Evolutionary conservation across 805 yeast species (phyloP).

Genomic region (Candida dendrica): DNA sequence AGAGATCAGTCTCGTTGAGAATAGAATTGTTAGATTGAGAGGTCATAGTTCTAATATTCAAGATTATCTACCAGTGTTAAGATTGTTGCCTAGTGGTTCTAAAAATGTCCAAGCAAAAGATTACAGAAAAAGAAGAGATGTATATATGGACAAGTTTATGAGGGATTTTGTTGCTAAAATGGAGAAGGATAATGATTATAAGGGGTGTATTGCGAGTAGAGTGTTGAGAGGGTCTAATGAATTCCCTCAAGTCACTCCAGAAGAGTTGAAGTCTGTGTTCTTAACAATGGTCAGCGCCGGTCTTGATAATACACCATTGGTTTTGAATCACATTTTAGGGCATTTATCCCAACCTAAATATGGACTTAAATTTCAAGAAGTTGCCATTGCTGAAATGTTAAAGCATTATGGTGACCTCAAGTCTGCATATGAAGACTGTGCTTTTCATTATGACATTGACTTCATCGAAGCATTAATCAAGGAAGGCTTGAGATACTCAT

Average conservation of each 20-base stretch:
- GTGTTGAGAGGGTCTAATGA: constrained; percentile 10
- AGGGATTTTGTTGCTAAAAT: constrained; percentile 21
- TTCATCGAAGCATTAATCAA: constrained; percentile 51
- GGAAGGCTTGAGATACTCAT: constrained; percentile 55
- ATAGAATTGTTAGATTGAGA: constrained; percentile 45
- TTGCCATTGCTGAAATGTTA: constrained; percentile 35
- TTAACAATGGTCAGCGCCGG: constrained; percentile 78
- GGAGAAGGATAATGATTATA: constrained; percentile 19
- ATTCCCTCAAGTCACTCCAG: constrained; percentile 19
- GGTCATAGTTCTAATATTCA: constrained; percentile 49
- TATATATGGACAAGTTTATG: constrained; percentile 36
- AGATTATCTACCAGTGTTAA: constrained; percentile 45
- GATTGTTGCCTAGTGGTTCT: constrained; percentile 22
- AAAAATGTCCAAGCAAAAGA: constrained; percentile 19
- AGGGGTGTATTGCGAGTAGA: constrained; percentile 28
- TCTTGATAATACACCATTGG: constrained; percentile 62
- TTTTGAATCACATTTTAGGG: constrained; percentile 52
- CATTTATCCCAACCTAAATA: constrained; percentile 40
- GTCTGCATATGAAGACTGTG: constrained; percentile 28
- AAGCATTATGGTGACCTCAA: constrained; percentile 23
- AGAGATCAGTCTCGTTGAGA: constrained; percentile 50
- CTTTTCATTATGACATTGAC: constrained; percentile 30
- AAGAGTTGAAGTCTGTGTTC: constrained; percentile 53
- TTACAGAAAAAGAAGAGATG: constrained; percentile 36
- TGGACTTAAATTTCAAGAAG: constrained; percentile 34